These are phyloP conservation scores for Fraxinus paxiana DNA, from an alignment of 305 asterid genomes.

Conservation along the genomic window DNA sequence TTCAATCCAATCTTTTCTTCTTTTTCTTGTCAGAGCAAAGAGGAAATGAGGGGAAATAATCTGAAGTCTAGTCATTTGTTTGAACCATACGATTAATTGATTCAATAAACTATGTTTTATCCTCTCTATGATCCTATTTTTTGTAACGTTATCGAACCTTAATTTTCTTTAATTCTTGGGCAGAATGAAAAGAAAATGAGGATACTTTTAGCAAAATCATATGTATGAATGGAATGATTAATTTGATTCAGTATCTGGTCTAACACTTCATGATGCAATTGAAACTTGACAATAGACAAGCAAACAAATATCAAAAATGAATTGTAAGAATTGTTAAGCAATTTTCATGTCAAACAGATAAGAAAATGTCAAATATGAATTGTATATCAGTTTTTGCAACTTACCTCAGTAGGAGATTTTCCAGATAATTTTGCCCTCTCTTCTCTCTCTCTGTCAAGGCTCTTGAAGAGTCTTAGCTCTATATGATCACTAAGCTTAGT, in stretches of 20 bases:
- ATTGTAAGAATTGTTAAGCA: background rate
- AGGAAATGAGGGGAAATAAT: constrained; percentile 1
- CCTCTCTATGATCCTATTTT: background rate
- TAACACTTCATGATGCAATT: background rate
- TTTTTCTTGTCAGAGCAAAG: background rate
- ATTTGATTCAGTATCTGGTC: background rate
- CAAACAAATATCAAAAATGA: background rate
- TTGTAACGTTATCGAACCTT: background rate
- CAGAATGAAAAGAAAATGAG: background rate
- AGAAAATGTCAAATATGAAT: constrained; percentile 12
- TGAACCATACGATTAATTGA: background rate
- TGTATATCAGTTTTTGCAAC: constrained; percentile 1
- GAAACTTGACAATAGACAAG: background rate
- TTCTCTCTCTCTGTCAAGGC: constrained; percentile 56
- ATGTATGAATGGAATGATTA: background rate
- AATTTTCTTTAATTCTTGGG: background rate
- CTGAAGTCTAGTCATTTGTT: background rate
- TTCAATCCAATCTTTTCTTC: background rate
- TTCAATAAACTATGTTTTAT: background rate
- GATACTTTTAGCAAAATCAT: background rate
- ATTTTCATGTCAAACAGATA: constrained; percentile 3
- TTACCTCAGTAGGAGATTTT: constrained; percentile 51
- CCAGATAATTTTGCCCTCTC: constrained; percentile 54
- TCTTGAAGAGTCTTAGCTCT: constrained; percentile 55
- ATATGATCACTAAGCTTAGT: constrained; percentile 75